phyloP scores from a whole-genome alignment of 306 rosid genomes.

The Cucurbita pepo region DNA sequence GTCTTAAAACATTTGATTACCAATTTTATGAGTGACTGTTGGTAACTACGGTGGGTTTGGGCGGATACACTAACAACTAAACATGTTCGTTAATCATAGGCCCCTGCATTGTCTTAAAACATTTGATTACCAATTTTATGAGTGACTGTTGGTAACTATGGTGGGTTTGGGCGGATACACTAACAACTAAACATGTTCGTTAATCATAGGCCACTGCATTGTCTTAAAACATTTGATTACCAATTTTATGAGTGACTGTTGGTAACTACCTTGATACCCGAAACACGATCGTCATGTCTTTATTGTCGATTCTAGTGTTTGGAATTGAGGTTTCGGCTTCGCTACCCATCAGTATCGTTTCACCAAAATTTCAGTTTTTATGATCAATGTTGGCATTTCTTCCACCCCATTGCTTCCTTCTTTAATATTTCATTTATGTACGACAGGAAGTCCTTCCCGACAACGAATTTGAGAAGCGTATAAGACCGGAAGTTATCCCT shows the following conservation, averaged over 20 bases:
- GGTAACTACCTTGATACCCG: not conserved
- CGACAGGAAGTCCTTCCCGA: constrained; percentile 46
- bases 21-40: no score
- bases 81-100: no score
- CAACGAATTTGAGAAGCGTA: constrained; percentile 60
- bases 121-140: no score
- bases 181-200: not conserved
- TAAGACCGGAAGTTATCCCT: constrained; percentile 50
- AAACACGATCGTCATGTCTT: not conserved
- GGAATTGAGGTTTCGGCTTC: not conserved
- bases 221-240: not conserved
- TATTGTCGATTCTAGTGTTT: not conserved
- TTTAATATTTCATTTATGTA: not conserved
- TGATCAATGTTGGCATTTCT: not conserved
- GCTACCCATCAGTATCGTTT: not conserved
- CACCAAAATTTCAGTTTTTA: not conserved
- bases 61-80: no score
- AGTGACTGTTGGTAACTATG: no score
- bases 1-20: no score
- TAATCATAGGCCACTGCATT: not conserved
- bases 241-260: not conserved
- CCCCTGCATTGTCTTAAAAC: no score
- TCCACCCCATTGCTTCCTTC: not conserved
- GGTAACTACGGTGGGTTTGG: no score
- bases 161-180: no score